Evolutionary conservation across 352 stramenopile genomes (phyloP), one percentile per base, ranked within the genome.

Genomic region (Elongisporangium undulatum): DNA sequence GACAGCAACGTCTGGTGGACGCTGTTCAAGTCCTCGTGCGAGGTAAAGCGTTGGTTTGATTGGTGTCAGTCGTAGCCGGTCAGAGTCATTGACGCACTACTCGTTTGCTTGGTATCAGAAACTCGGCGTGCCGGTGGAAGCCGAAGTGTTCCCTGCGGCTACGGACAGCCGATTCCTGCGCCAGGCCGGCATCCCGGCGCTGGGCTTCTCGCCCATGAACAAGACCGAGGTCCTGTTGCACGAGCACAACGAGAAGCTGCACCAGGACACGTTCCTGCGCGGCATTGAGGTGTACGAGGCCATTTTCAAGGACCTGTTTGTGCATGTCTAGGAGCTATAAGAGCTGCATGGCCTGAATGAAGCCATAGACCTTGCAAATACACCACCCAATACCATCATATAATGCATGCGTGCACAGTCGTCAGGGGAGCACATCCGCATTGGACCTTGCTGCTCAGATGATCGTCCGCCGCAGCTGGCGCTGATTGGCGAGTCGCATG

Each of bases 171-270:
- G 94, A 16, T 98, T 97, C 71, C 59, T 98, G n/a, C 72, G 94
- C 41, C 76, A 85, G 51, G 55, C 97, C 21, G 90, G 89, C 15
- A 87, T 98, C 54, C 82, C 83, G 22, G 91, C 92, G 16, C 75
- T 98, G 55, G 94, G 93, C 29, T 98, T 88, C 59, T 96, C 83
- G 38, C 94, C 94, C 9, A 98, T 98, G 89, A 75, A 82, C 53
- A 92, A 96, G 56, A 96, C 87, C 1, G 81, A 93, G 50, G 92
- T 98, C 24, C 67, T 98, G 55, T 72, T 98, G 49, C 94, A 98
- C 67, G 94, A 98, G 75, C 90, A 98, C 79, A 96, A 98, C 69
- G 94, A 98, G 72, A 95, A 91, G 56, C 69, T 98, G 23, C 78
- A 96, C 62, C 80, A 97, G 68, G 76, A 79, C 49, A 85, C 84